Evolutionary conservation across 2,329 filamentous ascomycete genomes (phyloP), one percentile per base, ranked within the genome.

Genomic region (Fusarium sp.): DNA sequence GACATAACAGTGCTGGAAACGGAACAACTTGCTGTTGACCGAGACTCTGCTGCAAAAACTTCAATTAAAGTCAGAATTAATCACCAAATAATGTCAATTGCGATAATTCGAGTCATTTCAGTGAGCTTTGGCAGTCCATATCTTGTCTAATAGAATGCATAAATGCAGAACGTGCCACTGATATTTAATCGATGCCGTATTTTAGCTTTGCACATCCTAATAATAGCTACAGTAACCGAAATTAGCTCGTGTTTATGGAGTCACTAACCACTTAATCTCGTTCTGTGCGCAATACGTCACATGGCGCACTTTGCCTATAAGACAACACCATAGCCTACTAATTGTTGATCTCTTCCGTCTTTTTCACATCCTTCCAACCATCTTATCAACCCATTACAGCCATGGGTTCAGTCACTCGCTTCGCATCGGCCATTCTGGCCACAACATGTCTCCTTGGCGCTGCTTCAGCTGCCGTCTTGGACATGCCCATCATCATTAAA

Each of bases 181-280:
- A 23, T 18, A 3, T 17, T 26, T 1, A 50, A 20, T 7, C 2
- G 18, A 14, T 35, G 20, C 30, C 15, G 30, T 8, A 3, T 10
- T 54, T 32, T 17, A 20, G 37, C 26, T 4, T 23, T 10, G 44
- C 18, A 30, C 7, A 30, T 45, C 14, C 60, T 49, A 49, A 44
- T 26, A 23, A 49, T 57, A 58, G 32, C 26, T 13, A 35, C 41
- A 26, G 1, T 15, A 57, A 14, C 63, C 60, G 62, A 60, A 30
- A 60, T 67, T 66, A 45, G 35, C 55, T 66, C 63, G 63, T 67
- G 41, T 66, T 67, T 60, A 44, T 20, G 63, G 63, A 20, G 27
- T 42, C 18, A 11, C 15, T 6, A 23, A 8, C 23, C 50, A 49
- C 26, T 42, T 49, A 64, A 49, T 57, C 32, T 64, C 33, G 38